Percentiles rank a stretch among this genome's conserved stretches.
These are phyloP conservation scores for Trichoderma brevicompactum DNA, from an alignment of 2,329 filamentous ascomycete species.

Conservation along the genomic window DNA sequence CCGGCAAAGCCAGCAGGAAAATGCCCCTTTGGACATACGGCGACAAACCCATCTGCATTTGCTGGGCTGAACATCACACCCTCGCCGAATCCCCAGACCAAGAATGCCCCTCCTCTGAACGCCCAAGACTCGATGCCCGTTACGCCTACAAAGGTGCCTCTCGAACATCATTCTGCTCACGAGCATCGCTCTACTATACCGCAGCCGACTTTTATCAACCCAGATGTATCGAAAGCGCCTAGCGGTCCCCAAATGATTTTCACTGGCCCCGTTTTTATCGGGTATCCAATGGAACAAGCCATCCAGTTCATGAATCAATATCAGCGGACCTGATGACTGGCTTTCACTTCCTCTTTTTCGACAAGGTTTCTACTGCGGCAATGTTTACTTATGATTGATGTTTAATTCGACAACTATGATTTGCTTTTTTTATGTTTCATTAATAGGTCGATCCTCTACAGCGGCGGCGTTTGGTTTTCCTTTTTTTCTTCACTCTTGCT, in stretches of 20 bases:
- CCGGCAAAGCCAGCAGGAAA: conserved; percentile 47
- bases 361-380: conserved; percentile 19
- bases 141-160: conserved; percentile 34
- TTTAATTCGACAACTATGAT: conserved; percentile 13
- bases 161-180: conserved; percentile 32
- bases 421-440: conserved; percentile 1
- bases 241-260: conserved; percentile 75
- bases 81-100: conserved; percentile 30
- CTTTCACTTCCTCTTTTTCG: conserved; percentile 28
- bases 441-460: conserved; percentile 25
- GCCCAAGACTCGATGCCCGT: conserved; percentile 32
- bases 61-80: conserved; percentile 33
- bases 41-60: conserved; percentile 46
- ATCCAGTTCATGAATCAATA: conserved; percentile 71
- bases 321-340: conserved; percentile 39
- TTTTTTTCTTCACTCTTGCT: background rate
- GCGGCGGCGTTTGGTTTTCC: conserved; percentile 41
- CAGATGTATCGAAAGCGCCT: conserved; percentile 42
- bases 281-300: conserved; percentile 85
- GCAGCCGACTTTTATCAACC: conserved; percentile 59
- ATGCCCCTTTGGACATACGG: conserved; percentile 63
- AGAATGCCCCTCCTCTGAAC: conserved; percentile 26
- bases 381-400: conserved; percentile 5
- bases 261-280: conserved; percentile 92
- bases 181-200: conserved; percentile 29